These are phyloP conservation scores for Diaporthe sp. DNA, from an alignment of 2,329 filamentous ascomycete species.

Conservation along the genomic window DNA sequence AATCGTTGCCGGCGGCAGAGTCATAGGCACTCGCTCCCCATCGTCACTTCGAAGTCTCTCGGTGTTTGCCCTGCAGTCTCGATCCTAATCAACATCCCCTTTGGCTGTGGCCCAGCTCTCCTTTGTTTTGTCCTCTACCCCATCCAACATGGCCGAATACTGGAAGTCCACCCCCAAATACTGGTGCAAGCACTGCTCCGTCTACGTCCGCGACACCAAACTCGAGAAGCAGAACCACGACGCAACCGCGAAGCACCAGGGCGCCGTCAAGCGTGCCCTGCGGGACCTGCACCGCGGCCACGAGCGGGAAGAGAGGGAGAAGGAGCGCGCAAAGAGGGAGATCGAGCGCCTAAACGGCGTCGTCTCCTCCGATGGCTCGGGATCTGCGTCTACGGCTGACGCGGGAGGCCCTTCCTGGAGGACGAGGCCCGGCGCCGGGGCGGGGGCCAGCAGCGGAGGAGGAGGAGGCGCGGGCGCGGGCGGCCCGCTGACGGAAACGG, in stretches of 20 bases:
- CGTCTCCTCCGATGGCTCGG: slow-evolving; percentile 62
- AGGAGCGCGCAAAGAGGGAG: slow-evolving; percentile 86
- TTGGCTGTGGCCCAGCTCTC: not conserved
- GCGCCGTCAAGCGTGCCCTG: slow-evolving; percentile 88
- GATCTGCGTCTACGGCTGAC: slow-evolving; percentile 54
- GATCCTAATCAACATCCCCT: not conserved
- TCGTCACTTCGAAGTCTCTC: not conserved
- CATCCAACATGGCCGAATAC: slow-evolving; percentile 85
- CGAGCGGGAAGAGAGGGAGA: slow-evolving; percentile 84
- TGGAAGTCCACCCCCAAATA: slow-evolving; percentile 99
- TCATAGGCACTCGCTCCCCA: not conserved
- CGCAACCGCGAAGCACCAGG: slow-evolving; percentile 86
- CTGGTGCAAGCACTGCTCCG: slow-evolving; percentile 98
- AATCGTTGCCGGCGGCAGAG: slow-evolving; percentile 18
- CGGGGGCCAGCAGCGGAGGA: not conserved
- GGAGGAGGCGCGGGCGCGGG: not conserved
- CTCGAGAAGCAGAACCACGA: slow-evolving; percentile 93
- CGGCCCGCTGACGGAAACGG: slow-evolving; percentile 65
- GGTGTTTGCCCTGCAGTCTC: not conserved
- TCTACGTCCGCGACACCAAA: slow-evolving; percentile 91
- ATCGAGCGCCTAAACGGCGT: slow-evolving; percentile 88
- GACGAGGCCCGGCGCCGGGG: not conserved
- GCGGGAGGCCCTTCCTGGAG: slow-evolving; percentile 49
- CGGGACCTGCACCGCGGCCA: slow-evolving; percentile 89
- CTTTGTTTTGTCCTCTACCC: not conserved